These are phyloP conservation scores for Gastrolobium bilobum DNA, from an alignment of 306 rosid species.

Conservation along the genomic window DNA sequence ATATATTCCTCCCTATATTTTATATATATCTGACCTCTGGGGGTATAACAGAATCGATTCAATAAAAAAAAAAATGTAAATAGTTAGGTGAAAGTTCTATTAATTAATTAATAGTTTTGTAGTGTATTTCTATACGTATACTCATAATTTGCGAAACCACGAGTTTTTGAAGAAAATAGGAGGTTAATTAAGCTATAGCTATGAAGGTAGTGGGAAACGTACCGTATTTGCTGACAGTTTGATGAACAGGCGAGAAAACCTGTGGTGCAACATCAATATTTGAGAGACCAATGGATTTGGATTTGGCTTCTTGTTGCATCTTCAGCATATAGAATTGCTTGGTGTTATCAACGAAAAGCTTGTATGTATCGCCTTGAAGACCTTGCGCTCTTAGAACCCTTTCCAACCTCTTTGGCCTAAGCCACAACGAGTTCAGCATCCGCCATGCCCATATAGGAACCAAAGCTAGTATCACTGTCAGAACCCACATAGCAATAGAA, in stretches of 20 bases:
- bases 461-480: neutral
- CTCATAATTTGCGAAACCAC: too few species aligned
- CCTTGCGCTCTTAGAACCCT: slow-evolving; percentile 56
- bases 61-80: too few species aligned
- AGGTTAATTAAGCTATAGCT: too few species aligned
- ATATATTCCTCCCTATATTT: too few species aligned
- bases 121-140: too few species aligned
- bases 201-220: too few species aligned
- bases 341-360: neutral
- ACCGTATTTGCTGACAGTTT: slow-evolving; percentile 50
- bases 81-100: too few species aligned
- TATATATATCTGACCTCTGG: too few species aligned
- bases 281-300: slow-evolving; percentile 51
- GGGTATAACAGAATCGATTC: too few species aligned
- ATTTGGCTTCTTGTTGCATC: neutral
- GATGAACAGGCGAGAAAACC: slow-evolving; percentile 5
- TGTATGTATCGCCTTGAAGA: slow-evolving; percentile 51
- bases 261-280: slow-evolving; percentile 48
- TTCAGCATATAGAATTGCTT: neutral
- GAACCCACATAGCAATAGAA: neutral
- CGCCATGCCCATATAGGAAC: slow-evolving; percentile 45
- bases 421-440: slow-evolving; percentile 54
- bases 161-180: too few species aligned
- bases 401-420: slow-evolving; percentile 61
- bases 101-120: too few species aligned